These are phyloP conservation scores for apple (Malus domestica) DNA, from an alignment of 306 rosid genomes.

Conservation along the genomic window ASM211411v1 NC_041795.1:940501-941000, in stretches of 20 bases:
- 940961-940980: constrained; percentile 58
- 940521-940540: constrained; percentile 14
- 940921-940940: constrained; percentile 66
- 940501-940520: constrained; percentile 1
- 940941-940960: constrained; percentile 87
- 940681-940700: constrained; percentile 80
- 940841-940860: constrained; percentile 51
- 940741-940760: constrained; percentile 20
- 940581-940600: constrained; percentile 52
- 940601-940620: constrained; percentile 65
- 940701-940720: constrained; percentile 59
- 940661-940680: constrained; percentile 78
- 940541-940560: constrained; percentile 42
- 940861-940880: constrained; percentile 75
- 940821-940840: constrained; percentile 14
- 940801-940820: constrained; percentile 14
- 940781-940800: constrained; percentile 3
- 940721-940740: constrained; percentile 65
- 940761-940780: constrained; percentile 3
- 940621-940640: constrained; percentile 68
- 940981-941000: constrained; percentile 44
- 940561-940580: constrained; percentile 33
- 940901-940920: constrained; percentile 54
- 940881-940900: constrained; percentile 73
- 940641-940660: constrained; percentile 82